Base-by-base conservation (phyloP, 805 yeast genomes). In the Starmerella geochares region DNA sequence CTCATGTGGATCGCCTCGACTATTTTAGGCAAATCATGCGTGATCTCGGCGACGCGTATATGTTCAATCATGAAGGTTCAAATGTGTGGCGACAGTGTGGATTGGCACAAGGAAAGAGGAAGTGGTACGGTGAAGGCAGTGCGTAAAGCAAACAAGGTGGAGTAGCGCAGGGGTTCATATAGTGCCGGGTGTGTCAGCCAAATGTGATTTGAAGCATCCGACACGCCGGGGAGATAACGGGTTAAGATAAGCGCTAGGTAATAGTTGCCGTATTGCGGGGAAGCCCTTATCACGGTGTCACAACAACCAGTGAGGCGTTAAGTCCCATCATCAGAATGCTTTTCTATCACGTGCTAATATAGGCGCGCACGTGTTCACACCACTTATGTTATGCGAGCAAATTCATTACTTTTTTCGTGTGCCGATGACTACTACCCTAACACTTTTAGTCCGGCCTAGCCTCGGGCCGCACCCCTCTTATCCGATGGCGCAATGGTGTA, bases 1-100 rank as follows among this genome's bases (percentile, higher is more conserved):
- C 56, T 60, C 43, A 39, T 27, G 11, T 46, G 32, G 13, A 37
- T 37, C 7, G 32, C 17, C 14, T 29, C 21, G 11, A 20, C 25
- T 17, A 40, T 37, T n/a, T 53, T 47, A 17, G 39, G 35, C 19
- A 23, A 21, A 27, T 51, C 53, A 9, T 45, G 38, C 25, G 53
- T 45, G 24, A 51, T 36, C 23, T 51, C 54, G 31, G 49, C 46
- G 33, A 52, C 24, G 32, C 55, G 53, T 49, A 52, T 52, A 29
- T 46, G 50, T 25, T 49, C 45, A 39, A 37, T 35, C 42, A 37
- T 38, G n/a, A n/a, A n/a, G n/a, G n/a, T n/a, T n/a, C n/a, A n/a
- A n/a, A n/a, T n/a, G n/a, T n/a, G n/a, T n/a, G n/a, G n/a, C n/a
- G n/a, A n/a, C n/a, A n/a, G n/a, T n/a, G n/a, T n/a, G n/a, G n/a